Evolutionary conservation across 768 basidiomycete species (phyloP).

Genomic region (Termitomyces sp.): DNA sequence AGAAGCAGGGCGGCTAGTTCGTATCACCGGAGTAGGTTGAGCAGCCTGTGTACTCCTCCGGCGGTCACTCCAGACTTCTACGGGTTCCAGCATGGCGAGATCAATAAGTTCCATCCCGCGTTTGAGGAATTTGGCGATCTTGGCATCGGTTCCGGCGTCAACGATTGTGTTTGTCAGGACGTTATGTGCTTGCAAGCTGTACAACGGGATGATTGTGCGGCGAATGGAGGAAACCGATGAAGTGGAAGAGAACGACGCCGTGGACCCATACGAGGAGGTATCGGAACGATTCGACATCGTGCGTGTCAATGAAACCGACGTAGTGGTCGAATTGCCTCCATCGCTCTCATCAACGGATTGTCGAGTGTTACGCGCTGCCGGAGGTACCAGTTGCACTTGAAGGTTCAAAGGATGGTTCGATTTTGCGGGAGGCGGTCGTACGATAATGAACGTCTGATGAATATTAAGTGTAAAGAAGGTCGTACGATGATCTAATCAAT

Average conservation of each 20-base stretch:
- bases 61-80: constrained; percentile 65
- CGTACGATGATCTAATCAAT: constrained; percentile 6
- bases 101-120: constrained; percentile 77
- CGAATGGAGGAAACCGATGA: constrained; percentile 46
- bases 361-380: constrained; percentile 46
- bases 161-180: constrained; percentile 84
- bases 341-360: constrained; percentile 45
- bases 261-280: constrained; percentile 40
- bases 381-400: constrained; percentile 39
- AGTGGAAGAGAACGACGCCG: constrained; percentile 38
- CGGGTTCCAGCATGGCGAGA: constrained; percentile 75
- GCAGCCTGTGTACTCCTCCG: constrained; percentile 13
- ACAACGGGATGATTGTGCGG: constrained; percentile 81
- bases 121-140: constrained; percentile 74
- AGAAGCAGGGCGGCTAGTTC: constrained; percentile 28
- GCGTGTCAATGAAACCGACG: constrained; percentile 33
- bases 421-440: constrained; percentile 9
- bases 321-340: constrained; percentile 17
- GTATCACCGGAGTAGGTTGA: background rate
- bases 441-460: constrained; percentile 14
- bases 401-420: constrained; percentile 17
- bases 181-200: constrained; percentile 86
- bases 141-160: constrained; percentile 86
- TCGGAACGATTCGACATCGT: constrained; percentile 62
- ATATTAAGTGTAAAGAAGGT: background rate